Conservation (phyloP, 352 stramenopile species). For the Globisporangium irregulare region DNA sequence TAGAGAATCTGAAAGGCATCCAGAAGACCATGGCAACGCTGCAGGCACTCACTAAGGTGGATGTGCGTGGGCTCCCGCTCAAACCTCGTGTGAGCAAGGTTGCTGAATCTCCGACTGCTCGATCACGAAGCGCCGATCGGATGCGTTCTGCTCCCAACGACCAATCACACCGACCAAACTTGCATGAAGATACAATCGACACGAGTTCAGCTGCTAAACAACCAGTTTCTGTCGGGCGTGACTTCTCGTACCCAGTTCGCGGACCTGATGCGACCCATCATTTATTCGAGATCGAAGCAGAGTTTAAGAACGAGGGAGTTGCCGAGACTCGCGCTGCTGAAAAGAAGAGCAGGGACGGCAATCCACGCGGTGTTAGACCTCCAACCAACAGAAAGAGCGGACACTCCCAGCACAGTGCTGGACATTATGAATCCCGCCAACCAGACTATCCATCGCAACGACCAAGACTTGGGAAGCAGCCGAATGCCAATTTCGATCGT, state of each 20-base stretch:
- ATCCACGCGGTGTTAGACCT: neutral
- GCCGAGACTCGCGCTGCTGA: neutral
- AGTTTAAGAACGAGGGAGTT: slow-evolving; percentile 1
- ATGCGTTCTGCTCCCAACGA: neutral
- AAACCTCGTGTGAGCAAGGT: slow-evolving; percentile 1
- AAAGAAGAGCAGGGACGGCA: neutral
- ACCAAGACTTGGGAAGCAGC: neutral
- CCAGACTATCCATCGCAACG: slow-evolving; percentile 1
- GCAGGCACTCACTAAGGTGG: slow-evolving; percentile 11
- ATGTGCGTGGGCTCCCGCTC: slow-evolving; percentile 16
- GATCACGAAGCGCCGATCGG: neutral
- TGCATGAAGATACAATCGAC: neutral
- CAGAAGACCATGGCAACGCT: slow-evolving; percentile 16
- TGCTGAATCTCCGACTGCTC: neutral
- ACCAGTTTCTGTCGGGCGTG: neutral
- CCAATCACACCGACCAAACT: neutral
- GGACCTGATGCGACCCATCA: neutral
- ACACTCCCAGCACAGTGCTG: neutral
- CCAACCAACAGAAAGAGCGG: neutral
- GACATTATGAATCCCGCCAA: slow-evolving; percentile 8
- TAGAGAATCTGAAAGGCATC: slow-evolving; percentile 18
- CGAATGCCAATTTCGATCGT: slow-evolving; percentile 2
- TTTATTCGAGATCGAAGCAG: slow-evolving; percentile 1
- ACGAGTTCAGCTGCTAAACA: neutral
- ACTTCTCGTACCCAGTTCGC: neutral